Evolutionary conservation across 2,329 filamentous ascomycete species (phyloP), one percentile per base, ranked within the genome.

Genomic region (Fusarium algeriense): DNA sequence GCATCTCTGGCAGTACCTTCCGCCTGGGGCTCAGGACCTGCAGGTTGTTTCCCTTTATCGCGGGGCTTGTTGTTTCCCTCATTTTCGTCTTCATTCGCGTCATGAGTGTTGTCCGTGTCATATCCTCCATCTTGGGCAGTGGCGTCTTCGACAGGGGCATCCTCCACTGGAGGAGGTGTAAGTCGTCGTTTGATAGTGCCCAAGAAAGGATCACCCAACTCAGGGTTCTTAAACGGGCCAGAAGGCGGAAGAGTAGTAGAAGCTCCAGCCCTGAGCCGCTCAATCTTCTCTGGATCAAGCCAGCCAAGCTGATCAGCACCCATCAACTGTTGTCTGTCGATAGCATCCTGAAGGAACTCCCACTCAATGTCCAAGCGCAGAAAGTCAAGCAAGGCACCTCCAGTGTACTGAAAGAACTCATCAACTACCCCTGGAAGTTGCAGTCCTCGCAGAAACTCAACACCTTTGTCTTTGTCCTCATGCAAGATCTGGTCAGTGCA

Each of bases 341-440:
- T 38, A 13, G 46, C 61, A 8, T 78, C 74, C 26, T 68, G 64
- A 2, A 78, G 30, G 11, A 79, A 63, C 11, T 74, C 71, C 45
- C 65, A 60, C 20, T 79, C 73, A 2, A 79, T 68, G 7, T 64
- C 37, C 15, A 80, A 37, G 9, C 61, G 58, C 13, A 80, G 41
- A 48, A 80, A 80, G 26, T 72, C 73, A 17, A 61, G 40, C 12
- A 45, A 46, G 1, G 56, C 56, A 3, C 48, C 54, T 2, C 67
- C 64, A 10, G 58, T 50, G 60, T 73, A 78, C 7, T 35, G 32
- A 6, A 69, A 17, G 15, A 80, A 66, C 5, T 56, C 41, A 1
- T 30, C n/a, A 3, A 59, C 38, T 15, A 73, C 53, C 0, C 38
- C 34, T 1, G 26, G 35, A 7, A 75, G 63, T 1, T 60, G 56